Evolutionary conservation across 345 rosid species (phyloP), one percentile per base, ranked within the genome.

Genomic region (Corchorus capsularis): DNA sequence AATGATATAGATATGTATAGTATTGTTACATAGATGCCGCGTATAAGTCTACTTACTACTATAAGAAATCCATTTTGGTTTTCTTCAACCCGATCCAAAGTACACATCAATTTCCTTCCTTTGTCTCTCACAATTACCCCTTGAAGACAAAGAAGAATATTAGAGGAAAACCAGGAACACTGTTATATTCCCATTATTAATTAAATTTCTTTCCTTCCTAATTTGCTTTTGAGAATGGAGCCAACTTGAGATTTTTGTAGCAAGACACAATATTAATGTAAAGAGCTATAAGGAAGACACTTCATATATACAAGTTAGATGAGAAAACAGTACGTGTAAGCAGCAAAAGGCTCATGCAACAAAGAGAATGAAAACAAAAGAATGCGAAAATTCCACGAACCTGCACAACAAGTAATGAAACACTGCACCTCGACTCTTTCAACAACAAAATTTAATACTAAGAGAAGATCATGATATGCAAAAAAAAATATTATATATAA

Each of bases 351-450:
- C 35, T 57, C 90, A 77, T 70, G 81, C 84, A 85, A 1, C 27
- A 27, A 27, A 27, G 27, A 70, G 77, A 63, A 79, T 63, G 76
- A 43, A 63, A 79, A 80, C 84, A 83, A 81, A 49, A 7, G 8
- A 13, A 1, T 4, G 59, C 15, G 93, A 86, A 89, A 82, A 84
- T 89, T 89, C 90, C 79, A 5, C 76, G 93, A 89, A 89, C 79
- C 79, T 86, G 77, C 88, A 12, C 19, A 16, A 12, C 0, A 1
- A 35, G n/a, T 49, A 8, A 61, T 34, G 49, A 49, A 74, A 10
- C 37, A 10, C 37, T 22, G 69, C 17, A 16, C 59, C 55, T 69
- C 61, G 5, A 17, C 39, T 69, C 45, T 69, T 69, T 49, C 64
- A 72, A 56, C 63, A 14, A 39, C 32, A 45, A 13, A 32, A 32